Evolutionary conservation across 2,329 filamentous ascomycete species (phyloP), one percentile per base, ranked within the genome.

Genomic region (Ophiocordyceps sinensis): DNA sequence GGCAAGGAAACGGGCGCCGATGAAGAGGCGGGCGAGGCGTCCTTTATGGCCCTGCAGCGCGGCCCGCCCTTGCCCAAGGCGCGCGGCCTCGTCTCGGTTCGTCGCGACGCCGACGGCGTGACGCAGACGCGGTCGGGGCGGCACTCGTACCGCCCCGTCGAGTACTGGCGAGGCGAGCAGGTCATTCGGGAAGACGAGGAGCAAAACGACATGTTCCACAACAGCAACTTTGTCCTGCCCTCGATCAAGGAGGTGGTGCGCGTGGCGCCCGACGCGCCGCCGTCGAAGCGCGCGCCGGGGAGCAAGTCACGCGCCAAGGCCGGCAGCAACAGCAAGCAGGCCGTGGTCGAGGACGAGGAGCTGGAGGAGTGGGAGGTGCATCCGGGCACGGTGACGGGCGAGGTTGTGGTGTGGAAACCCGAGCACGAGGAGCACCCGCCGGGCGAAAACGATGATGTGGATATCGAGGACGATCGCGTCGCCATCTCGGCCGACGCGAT

Each of bases 101-200:
- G 70, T 35, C 64, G 64, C 28, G 65, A 66, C 9, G 58, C 64
- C 1, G 69, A 77, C 41, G 66, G 62, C 23, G 65, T 74, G 46
- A 67, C 68, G 28, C 73, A 69, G 36, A 84, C 80, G 39, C 79
- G 86, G 41, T 89, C 82, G 12, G 88, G 86, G 2, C 77, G 91
- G 43, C 75, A 77, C 40, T 85, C 84, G 10, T 79, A 85, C 46
- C 76, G 77, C 45, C 91, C 88, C 1, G 63, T 95, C 29, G 77
- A 85, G 23, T 94, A 74, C 56, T 96, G 89, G 89, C 79, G 79
- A 51, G 87, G 87, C 49, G 89, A 96, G 57, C 75, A 75, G 41
- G 75, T 82, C 37, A 74, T 86, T 19, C 85, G 79, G 53, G 77
- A 80, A 40, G 67, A 73, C 15, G 73, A 77, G 21, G 75, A 78